Base-by-base conservation (phyloP, 2,329 filamentous ascomycete species). In the Chaetomium globosum region DNA sequence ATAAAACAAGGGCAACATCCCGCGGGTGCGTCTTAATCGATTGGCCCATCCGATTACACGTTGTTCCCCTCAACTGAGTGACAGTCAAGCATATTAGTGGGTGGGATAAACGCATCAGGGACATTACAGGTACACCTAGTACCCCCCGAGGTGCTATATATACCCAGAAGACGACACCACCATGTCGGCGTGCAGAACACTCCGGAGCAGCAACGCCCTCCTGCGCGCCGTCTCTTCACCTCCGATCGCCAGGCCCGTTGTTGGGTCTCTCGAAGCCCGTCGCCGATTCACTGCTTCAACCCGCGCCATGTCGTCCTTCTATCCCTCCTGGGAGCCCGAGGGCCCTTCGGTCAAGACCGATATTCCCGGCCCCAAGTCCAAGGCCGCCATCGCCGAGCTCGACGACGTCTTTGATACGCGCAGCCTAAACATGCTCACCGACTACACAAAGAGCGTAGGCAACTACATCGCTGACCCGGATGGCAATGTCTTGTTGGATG, bases 361-460 rank as follows among this genome's bases (percentile, higher is more conserved):
- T 54, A 90, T 96, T 64, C 92, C 92, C 0, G 92, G 92, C 0
- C 92, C 92, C 46, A 85, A 88, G 80, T 87, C 88, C 77, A 83
- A 87, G 80, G 84, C 87, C 72, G 84, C 85, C 59, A 87, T 90
- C 69, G 81, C 87, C 68, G 86, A 92, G 76, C 84, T 96, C 68
- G 81, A 90, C 78, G 81, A 88, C 74, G 90, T 96, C 66, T 96
- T 95, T 74, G 92, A 96, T 77, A 94, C 91, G 5, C 85, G 92
- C 67, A 92, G 89, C 78, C 80, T 94, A 80, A 96, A 95, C 82
- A 90, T 93, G 87, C 81, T 93, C 73, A 84, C 85, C 67, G 89
- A 93, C 78, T 94, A 92, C 78, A 82, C 83, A 70, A 86, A 88
- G 78, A 91, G 88, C 72, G 79, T 83, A 65, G 92, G 92, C 73